Conservation (phyloP, 495 filamentous ascomycete genomes). For the Recurvomyces mirabilis region DNA sequence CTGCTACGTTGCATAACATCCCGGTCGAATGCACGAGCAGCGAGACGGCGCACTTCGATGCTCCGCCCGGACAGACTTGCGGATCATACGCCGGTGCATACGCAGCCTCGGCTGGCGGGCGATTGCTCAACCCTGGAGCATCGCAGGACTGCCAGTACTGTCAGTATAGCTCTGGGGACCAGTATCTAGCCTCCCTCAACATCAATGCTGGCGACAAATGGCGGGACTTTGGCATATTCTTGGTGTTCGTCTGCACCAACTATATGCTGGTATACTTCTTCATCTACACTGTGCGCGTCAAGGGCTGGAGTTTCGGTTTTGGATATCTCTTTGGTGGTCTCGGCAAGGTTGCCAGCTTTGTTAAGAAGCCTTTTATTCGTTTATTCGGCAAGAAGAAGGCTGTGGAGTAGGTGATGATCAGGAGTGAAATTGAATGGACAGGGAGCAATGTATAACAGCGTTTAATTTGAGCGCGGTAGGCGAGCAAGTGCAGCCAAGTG, state of each 20-base stretch:
- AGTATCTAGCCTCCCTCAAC: constrained; percentile 61
- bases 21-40: constrained; percentile 44
- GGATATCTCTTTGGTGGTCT: constrained; percentile 43
- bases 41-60: constrained; percentile 57
- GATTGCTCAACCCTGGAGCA: constrained; percentile 48
- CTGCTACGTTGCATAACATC: constrained; percentile 43
- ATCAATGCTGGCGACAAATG: constrained; percentile 55
- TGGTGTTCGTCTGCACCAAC: constrained; percentile 65
- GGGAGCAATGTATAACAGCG: background rate
- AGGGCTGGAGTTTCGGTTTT: constrained; percentile 63
- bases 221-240: constrained; percentile 68
- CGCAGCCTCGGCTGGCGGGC: constrained; percentile 34
- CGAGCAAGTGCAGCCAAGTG: too few relatives aligned
- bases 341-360: constrained; percentile 36
- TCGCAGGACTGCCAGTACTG: constrained; percentile 63
- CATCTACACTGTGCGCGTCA: constrained; percentile 64
- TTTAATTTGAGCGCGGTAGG: too few relatives aligned
- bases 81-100: constrained; percentile 39
- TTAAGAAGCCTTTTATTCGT: constrained; percentile 18
- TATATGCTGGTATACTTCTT: constrained; percentile 78
- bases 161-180: constrained; percentile 42
- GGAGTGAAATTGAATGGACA: background rate
- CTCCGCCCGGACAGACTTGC: constrained; percentile 54
- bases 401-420: too few relatives aligned
- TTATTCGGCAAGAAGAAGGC: constrained; percentile 13